Evolutionary conservation across 192 early-diverging fungal species (phyloP).

Genomic region (Gigaspora rosea): DNA sequence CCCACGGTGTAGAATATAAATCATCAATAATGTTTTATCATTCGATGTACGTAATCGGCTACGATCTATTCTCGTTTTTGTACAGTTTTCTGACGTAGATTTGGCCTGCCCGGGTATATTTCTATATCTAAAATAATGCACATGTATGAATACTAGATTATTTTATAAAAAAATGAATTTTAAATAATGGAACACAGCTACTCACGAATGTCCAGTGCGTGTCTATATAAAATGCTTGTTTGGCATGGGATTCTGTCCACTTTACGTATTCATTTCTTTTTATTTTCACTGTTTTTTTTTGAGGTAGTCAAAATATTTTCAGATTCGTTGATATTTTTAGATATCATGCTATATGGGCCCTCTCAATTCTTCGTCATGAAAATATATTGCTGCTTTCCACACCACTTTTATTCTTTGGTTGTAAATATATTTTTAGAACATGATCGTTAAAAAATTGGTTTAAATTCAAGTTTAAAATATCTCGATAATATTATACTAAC

Average conservation of each 20-base stretch:
- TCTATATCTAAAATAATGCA: not conserved
- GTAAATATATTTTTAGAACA: no score
- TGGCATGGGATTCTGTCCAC: slow-evolving; percentile 35
- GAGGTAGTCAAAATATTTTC: not conserved
- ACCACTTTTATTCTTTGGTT: no score
- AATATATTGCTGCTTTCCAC: slow-evolving; percentile 1
- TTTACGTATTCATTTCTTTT: slow-evolving; percentile 30
- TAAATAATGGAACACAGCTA: not conserved
- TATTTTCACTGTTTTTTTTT: not conserved
- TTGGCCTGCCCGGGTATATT: not conserved
- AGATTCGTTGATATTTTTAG: not conserved
- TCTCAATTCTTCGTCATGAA: slow-evolving; percentile 30
- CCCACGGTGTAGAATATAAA: slow-evolving; percentile 36
- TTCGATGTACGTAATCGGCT: slow-evolving; percentile 23
- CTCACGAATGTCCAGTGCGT: slow-evolving; percentile 49
- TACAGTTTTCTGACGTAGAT: not conserved
- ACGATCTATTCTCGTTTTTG: slow-evolving; percentile 16
- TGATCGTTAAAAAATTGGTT: no score
- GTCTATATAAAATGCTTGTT: slow-evolving; percentile 37
- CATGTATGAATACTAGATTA: not conserved
- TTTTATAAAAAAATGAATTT: not conserved
- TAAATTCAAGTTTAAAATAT: no score
- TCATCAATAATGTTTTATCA: not conserved
- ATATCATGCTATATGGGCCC: not conserved
- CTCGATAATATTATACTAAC: no score